phyloP scores from a whole-genome alignment of 2,329 filamentous ascomycete genomes.

The Fusarium keratoplasticum region DNA sequence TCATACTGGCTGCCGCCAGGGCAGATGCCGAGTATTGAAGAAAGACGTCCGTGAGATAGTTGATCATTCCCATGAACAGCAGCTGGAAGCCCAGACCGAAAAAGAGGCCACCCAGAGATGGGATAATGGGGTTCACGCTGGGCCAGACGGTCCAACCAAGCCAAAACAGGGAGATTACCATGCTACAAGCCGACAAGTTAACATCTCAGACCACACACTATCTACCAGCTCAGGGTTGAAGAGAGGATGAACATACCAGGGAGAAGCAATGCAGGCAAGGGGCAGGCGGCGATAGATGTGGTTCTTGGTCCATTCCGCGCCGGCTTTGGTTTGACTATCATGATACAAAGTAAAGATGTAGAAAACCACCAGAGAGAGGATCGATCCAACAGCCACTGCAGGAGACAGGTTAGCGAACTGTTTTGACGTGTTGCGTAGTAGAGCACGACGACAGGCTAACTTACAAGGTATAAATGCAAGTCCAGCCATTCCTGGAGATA shows the following conservation, averaged over 20 bases:
- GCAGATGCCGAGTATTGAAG: slow-evolving; percentile 50
- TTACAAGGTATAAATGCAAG: slow-evolving; percentile 62
- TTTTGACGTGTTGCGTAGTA: not conserved
- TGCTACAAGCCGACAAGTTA: slow-evolving; percentile 47
- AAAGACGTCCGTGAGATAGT: slow-evolving; percentile 51
- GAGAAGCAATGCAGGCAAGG: slow-evolving; percentile 68
- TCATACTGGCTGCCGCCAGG: slow-evolving; percentile 49
- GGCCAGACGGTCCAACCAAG: slow-evolving; percentile 68
- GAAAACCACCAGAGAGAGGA: slow-evolving; percentile 41
- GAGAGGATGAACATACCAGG: slow-evolving; percentile 61
- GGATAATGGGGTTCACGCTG: slow-evolving; percentile 47
- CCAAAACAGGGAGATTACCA: slow-evolving; percentile 70
- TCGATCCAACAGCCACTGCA: slow-evolving; percentile 42
- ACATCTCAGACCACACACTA: not conserved
- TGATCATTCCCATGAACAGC: slow-evolving; percentile 51
- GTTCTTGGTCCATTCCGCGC: slow-evolving; percentile 46
- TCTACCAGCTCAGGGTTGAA: slow-evolving; percentile 19
- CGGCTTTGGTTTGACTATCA: slow-evolving; percentile 39
- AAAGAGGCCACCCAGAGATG: slow-evolving; percentile 56
- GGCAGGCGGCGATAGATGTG: slow-evolving; percentile 52
- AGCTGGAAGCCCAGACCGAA: slow-evolving; percentile 54
- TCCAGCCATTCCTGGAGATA: slow-evolving; percentile 58
- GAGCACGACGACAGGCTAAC: slow-evolving; percentile 43
- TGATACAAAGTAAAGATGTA: slow-evolving; percentile 45
- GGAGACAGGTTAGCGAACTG: not conserved